Percentiles rank a stretch among this genome's conserved stretches.
Evolutionary conservation across 176 grass and related monocot species (phyloP).

Genomic region (Neostapfia colusana): DNA sequence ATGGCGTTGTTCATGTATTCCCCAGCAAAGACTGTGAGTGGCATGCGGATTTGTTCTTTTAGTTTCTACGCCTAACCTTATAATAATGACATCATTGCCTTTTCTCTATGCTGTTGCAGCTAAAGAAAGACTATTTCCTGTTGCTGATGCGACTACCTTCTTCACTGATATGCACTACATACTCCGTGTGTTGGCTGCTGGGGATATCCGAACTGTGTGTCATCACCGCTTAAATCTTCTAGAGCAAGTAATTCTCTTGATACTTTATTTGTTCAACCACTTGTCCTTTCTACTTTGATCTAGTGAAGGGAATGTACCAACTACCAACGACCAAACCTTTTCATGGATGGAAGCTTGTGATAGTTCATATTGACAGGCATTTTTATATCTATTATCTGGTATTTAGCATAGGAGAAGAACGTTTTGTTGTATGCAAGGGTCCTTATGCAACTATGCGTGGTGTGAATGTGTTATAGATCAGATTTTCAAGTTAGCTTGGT

Average conservation of each 20-base stretch:
- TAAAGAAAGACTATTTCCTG: constrained; percentile 69
- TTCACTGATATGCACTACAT: constrained; percentile 98
- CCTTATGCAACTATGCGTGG: background rate
- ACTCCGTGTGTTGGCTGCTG: constrained; percentile 73
- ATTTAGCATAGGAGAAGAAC: background rate
- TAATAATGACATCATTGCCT: background rate
- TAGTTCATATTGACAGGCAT: background rate
- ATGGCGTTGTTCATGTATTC: constrained; percentile 93
- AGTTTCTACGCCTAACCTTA: constrained; percentile 26
- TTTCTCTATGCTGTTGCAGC: constrained; percentile 39
- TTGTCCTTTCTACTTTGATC: background rate
- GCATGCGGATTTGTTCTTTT: constrained; percentile 25
- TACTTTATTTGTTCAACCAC: constrained; percentile 7
- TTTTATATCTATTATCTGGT: background rate
- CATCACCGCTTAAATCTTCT: constrained; percentile 91
- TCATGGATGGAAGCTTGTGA: background rate
- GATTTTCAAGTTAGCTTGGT: constrained; percentile 20
- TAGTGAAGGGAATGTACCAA: background rate
- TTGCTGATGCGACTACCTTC: constrained; percentile 95
- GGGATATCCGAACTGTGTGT: constrained; percentile 96
- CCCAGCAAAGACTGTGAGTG: constrained; percentile 62
- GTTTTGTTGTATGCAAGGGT: background rate
- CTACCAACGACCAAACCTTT: background rate
- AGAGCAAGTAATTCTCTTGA: constrained; percentile 71
- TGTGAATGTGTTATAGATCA: too few relatives aligned